Conservation (phyloP, 257 asterid species). For the Solanum pimpinellifolium region DNA sequence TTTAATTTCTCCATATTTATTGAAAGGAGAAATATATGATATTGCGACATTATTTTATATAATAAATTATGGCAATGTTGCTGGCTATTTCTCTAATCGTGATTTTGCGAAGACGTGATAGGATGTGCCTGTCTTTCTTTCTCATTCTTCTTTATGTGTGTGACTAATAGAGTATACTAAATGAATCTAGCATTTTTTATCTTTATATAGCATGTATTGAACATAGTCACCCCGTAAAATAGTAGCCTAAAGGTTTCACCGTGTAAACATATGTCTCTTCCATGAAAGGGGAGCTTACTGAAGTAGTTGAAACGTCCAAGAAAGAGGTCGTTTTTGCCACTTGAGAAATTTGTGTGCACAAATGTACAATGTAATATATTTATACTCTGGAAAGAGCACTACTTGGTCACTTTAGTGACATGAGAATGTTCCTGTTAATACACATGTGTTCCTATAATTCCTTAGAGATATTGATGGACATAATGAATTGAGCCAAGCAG, state of each 20-base stretch:
- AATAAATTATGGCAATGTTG: not conserved
- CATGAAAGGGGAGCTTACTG: not conserved
- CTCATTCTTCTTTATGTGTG: not conserved
- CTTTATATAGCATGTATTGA: not conserved
- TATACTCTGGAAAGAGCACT: not conserved
- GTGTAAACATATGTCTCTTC: not conserved
- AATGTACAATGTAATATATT: not conserved
- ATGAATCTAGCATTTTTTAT: not conserved
- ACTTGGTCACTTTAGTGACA: not conserved
- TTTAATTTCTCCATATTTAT: no score
- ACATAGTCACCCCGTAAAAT: not conserved
- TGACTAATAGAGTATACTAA: not conserved
- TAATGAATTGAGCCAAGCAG: not conserved
- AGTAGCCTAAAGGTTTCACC: not conserved
- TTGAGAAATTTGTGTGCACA: not conserved
- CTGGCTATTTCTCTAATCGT: not conserved
- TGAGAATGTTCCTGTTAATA: no score
- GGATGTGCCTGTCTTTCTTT: not conserved
- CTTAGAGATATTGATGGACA: not conserved
- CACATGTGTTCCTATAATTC: not conserved
- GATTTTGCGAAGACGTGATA: not conserved
- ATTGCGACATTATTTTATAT: no score
- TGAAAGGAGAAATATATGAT: no score
- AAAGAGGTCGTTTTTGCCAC: not conserved
- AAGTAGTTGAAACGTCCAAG: not conserved